These are phyloP conservation scores for Apiotrichum sp. DNA, from an alignment of 1,284 basidiomycete species.

Conservation along the genomic window DNA sequence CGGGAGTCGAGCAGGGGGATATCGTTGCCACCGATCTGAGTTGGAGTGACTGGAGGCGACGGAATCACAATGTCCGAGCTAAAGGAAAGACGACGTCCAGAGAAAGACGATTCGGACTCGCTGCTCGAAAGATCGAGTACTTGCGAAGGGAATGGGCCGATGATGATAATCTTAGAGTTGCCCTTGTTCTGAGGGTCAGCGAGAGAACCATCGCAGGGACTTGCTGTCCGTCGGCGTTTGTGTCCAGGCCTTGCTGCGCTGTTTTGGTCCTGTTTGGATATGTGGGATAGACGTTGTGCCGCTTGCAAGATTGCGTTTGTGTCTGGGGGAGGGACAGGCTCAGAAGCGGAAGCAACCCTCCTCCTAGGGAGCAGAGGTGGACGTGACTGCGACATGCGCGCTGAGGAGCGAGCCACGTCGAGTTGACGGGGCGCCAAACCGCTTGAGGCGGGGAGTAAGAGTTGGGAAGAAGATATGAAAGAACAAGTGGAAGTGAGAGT, in stretches of 20 bases:
- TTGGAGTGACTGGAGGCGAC: not conserved
- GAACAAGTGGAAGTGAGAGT: not conserved
- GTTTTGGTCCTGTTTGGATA: not conserved
- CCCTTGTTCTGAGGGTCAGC: not conserved
- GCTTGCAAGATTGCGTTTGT: not conserved
- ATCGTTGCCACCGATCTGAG: not conserved
- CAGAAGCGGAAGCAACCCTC: not conserved
- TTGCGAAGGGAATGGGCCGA: conserved; percentile 9
- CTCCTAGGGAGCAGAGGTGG: not conserved
- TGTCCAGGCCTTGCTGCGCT: not conserved
- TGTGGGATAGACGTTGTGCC: not conserved
- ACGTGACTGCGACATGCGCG: too few relatives aligned
- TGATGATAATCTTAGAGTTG: conserved; percentile 4
- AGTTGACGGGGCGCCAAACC: too few relatives aligned
- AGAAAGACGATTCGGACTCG: conserved; percentile 17
- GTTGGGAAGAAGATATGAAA: not conserved
- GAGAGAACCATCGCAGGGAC: not conserved
- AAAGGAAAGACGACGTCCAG: not conserved
- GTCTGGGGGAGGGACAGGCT: not conserved
- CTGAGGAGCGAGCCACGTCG: too few relatives aligned
- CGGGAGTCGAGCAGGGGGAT: not conserved
- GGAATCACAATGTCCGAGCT: not conserved
- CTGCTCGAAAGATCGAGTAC: conserved; percentile 10
- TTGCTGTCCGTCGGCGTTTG: not conserved
- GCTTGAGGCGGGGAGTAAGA: not conserved